A percentile compares a stretch with the other conserved stretches of the same genome.
Evolutionary conservation across 1,284 basidiomycete species (phyloP).

Genomic region (Polyporus tsugae): DNA sequence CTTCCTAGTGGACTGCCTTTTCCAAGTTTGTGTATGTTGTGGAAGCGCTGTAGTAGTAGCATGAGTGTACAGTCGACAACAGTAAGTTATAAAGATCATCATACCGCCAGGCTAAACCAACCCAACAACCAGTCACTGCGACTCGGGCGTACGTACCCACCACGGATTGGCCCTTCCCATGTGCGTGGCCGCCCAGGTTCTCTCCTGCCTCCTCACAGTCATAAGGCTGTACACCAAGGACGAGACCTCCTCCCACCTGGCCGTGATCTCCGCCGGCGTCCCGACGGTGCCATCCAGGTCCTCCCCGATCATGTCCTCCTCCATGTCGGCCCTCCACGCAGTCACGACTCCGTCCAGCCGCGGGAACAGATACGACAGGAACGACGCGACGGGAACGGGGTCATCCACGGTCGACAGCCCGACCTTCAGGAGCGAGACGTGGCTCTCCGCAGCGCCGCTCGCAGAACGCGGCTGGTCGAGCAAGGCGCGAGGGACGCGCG

Average conservation of each 20-base stretch:
- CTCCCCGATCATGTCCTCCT: not conserved
- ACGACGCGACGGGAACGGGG: not conserved
- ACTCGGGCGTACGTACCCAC: no score
- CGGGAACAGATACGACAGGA: slow-evolving; percentile 4
- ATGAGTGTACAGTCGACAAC: no score
- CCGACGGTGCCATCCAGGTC: not conserved
- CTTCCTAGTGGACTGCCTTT: no score
- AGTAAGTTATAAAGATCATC: no score
- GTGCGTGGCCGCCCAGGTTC: not conserved
- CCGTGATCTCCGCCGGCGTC: not conserved
- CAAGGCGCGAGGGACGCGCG: not conserved
- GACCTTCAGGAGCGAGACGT: not conserved
- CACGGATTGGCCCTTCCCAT: not conserved
- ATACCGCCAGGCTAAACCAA: no score
- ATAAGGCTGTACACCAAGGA: not conserved
- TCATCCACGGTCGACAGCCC: not conserved
- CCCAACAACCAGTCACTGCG: no score
- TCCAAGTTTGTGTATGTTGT: no score
- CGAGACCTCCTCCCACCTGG: not conserved
- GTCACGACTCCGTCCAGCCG: not conserved
- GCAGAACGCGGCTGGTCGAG: not conserved
- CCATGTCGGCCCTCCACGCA: not conserved
- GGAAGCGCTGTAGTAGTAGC: no score
- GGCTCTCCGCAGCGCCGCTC: not conserved
- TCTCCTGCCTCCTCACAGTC: not conserved